Percentiles rank a stretch among this genome's conserved stretches.
These are phyloP conservation scores for Daldinia decipiens DNA, from an alignment of 495 filamentous ascomycete species.

Conservation along the genomic window DNA sequence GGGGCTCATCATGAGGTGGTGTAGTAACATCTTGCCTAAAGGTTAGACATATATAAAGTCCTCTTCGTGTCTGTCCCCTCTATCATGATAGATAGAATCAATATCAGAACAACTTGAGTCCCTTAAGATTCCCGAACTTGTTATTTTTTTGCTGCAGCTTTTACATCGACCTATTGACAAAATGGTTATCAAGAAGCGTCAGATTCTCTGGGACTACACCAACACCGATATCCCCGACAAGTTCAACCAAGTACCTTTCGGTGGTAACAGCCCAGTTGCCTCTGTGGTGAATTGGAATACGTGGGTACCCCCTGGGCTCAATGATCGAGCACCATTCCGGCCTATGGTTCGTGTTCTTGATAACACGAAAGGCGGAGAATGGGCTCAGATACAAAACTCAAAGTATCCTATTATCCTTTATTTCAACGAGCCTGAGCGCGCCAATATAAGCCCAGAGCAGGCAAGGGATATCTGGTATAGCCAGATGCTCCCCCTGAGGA, in stretches of 20 bases:
- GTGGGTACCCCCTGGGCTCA: slow-evolving; percentile 58
- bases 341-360: slow-evolving; percentile 55
- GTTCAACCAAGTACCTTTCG: slow-evolving; percentile 48
- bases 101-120: neutral
- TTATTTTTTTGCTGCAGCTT: neutral
- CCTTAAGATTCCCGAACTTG: neutral
- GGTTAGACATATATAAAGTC: slow-evolving; percentile 19
- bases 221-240: slow-evolving; percentile 52
- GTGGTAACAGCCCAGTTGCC: slow-evolving; percentile 44
- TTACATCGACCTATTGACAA: slow-evolving; percentile 5
- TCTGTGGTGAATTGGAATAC: slow-evolving; percentile 61
- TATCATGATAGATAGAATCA: neutral
- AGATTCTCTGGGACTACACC: slow-evolving; percentile 61
- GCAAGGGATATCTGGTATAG: slow-evolving; percentile 55
- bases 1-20: neutral
- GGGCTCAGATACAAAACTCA: slow-evolving; percentile 47
- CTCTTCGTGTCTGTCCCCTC: neutral
- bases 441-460: slow-evolving; percentile 52
- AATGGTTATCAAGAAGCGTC: slow-evolving; percentile 53
- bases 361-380: slow-evolving; percentile 51
- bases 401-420: slow-evolving; percentile 53
- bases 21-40: neutral
- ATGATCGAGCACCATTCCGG: slow-evolving; percentile 54
- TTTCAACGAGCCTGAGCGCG: slow-evolving; percentile 61
- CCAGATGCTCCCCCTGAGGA: slow-evolving; percentile 53